A percentile compares a stretch with the other conserved stretches of the same genome.
These are phyloP conservation scores for Middelhovenomyces tepae DNA, from an alignment of 805 yeast species.

Conservation along the genomic window DNA sequence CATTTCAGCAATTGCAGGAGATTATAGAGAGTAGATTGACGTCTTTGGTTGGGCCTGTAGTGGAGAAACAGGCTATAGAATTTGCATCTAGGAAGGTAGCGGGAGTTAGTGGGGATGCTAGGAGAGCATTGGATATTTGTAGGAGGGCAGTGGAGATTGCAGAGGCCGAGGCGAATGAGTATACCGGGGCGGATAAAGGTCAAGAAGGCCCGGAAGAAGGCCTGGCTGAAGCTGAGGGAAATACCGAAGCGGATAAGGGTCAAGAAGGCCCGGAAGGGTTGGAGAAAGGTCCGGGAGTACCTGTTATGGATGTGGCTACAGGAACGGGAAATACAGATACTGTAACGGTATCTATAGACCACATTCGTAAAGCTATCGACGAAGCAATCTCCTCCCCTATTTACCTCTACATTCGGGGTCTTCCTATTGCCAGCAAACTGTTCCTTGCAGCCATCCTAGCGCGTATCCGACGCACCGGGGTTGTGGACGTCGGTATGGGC, in stretches of 20 bases:
- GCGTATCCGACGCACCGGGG: constrained; percentile 55
- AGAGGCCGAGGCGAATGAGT: constrained; percentile 38
- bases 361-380: constrained; percentile 68
- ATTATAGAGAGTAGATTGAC: constrained; percentile 69
- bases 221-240: constrained; percentile 30
- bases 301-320: constrained; percentile 11
- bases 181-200: constrained; percentile 9
- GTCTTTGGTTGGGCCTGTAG: constrained; percentile 33
- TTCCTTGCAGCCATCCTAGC: constrained; percentile 60
- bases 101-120: constrained; percentile 93
- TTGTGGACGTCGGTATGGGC: constrained; percentile 63
- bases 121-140: constrained; percentile 83
- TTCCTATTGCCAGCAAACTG: constrained; percentile 65
- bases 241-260: constrained; percentile 11
- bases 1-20: constrained; percentile 62
- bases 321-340: constrained; percentile 13
- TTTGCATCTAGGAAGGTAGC: constrained; percentile 93
- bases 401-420: constrained; percentile 44
- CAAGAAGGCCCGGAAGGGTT: too few relatives aligned
- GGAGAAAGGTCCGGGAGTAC: too few relatives aligned
- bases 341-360: constrained; percentile 61
- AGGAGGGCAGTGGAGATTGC: constrained; percentile 86
- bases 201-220: too few relatives aligned
- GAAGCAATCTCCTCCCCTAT: constrained; percentile 74
- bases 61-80: constrained; percentile 64